Conservation (phyloP, 176 grass and related monocot species). For the Calamus simplicifolius region DNA sequence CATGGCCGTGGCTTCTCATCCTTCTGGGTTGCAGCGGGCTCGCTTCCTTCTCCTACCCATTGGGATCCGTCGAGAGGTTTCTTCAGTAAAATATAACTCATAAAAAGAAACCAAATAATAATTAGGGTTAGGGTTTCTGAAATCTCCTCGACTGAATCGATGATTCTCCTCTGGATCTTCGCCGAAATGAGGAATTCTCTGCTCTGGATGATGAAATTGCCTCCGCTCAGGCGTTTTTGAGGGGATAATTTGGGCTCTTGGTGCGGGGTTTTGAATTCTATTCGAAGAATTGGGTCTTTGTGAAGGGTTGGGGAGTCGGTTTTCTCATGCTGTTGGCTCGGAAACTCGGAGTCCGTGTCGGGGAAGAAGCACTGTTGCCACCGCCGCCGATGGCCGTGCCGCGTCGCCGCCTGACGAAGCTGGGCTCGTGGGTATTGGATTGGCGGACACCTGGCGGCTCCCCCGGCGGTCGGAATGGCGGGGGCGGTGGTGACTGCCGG, state of each 20-base stretch:
- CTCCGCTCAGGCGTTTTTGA: not conserved
- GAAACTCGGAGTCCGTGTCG: constrained; percentile 48
- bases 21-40: not conserved
- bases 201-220: not conserved
- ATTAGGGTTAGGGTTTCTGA: not conserved
- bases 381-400: not conserved
- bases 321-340: constrained; percentile 54
- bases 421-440: constrained; percentile 29
- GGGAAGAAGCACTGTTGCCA: constrained; percentile 28
- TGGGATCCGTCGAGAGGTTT: constrained; percentile 5
- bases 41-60: constrained; percentile 9
- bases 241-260: not conserved
- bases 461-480: constrained; percentile 4
- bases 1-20: constrained; percentile 1
- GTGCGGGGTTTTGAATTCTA: no score
- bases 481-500: constrained; percentile 21
- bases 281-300: constrained; percentile 4
- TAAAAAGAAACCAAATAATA: no score
- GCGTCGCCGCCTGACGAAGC: constrained; percentile 26
- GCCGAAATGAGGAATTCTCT: not conserved
- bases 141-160: not conserved
- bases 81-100: no score
- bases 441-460: constrained; percentile 8
- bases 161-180: no score
- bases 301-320: not conserved